Evolutionary conservation across 106 monocot species (phyloP).

Genomic region (Triglochin maritima): DNA sequence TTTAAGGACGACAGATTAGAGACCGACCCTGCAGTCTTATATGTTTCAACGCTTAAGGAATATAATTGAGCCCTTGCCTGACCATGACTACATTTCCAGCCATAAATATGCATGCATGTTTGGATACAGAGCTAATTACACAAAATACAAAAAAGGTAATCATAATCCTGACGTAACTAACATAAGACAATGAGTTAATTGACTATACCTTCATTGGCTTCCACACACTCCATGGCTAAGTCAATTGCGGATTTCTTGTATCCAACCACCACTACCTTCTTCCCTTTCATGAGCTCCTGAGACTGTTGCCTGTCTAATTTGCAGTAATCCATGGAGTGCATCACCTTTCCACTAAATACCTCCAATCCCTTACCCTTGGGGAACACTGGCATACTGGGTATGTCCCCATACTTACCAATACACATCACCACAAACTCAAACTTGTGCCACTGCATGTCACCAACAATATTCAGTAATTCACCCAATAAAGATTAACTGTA

Average conservation of each 20-base stretch:
- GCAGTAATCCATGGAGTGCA: constrained; percentile 86
- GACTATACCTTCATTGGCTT: constrained; percentile 60
- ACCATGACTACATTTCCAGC: too few relatives aligned
- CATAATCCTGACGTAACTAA: too few relatives aligned
- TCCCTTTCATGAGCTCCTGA: constrained; percentile 53
- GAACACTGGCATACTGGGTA: constrained; percentile 55
- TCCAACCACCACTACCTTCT: constrained; percentile 73
- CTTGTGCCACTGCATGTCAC: constrained; percentile 43
- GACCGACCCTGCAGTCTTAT: too few relatives aligned
- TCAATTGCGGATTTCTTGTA: constrained; percentile 90
- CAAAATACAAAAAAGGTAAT: too few relatives aligned
- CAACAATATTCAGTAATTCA: background rate
- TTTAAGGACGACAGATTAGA: too few relatives aligned
- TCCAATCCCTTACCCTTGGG: constrained; percentile 47
- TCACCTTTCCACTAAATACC: constrained; percentile 57
- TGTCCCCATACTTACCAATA: constrained; percentile 77
- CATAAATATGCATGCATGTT: too few relatives aligned
- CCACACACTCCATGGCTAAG: constrained; percentile 67
- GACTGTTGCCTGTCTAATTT: constrained; percentile 47
- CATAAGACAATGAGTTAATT: too few relatives aligned
- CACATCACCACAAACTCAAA: constrained; percentile 92
- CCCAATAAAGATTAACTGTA: background rate
- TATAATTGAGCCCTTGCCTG: too few relatives aligned
- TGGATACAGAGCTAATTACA: too few relatives aligned
- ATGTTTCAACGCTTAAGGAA: too few relatives aligned